These are phyloP conservation scores for Arthrinium phaeospermum DNA, from an alignment of 2,329 filamentous ascomycete genomes.

Conservation along the genomic window DNA sequence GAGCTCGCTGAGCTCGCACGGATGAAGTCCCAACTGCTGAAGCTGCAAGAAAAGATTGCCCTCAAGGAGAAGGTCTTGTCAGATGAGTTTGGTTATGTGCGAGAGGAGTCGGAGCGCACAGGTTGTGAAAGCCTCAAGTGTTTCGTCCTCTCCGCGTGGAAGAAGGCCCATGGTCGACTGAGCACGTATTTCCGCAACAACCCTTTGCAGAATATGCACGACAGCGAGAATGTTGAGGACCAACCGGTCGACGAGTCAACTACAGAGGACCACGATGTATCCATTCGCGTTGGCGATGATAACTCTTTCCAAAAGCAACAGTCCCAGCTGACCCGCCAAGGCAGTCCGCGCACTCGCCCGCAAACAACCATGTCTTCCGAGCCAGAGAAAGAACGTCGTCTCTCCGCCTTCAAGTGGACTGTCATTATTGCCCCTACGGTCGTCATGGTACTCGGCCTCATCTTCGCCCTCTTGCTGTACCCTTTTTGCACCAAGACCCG, in stretches of 20 bases:
- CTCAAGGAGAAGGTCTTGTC: slow-evolving; percentile 48
- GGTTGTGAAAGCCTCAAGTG: slow-evolving; percentile 51
- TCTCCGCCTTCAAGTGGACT: neutral
- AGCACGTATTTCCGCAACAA: neutral
- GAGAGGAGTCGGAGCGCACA: slow-evolving; percentile 32
- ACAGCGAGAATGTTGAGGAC: neutral
- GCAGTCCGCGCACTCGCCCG: neutral
- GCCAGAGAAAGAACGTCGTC: neutral
- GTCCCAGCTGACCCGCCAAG: neutral
- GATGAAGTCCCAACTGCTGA: slow-evolving; percentile 47
- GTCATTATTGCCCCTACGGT: neutral
- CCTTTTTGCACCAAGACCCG: slow-evolving; percentile 13
- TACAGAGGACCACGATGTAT: neutral
- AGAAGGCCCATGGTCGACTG: slow-evolving; percentile 32
- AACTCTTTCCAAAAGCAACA: neutral
- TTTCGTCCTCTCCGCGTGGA: slow-evolving; percentile 45
- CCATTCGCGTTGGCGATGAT: neutral
- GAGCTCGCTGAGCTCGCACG: slow-evolving; percentile 52
- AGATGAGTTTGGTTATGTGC: slow-evolving; percentile 39
- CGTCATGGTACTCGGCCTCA: neutral
- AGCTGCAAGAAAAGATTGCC: slow-evolving; percentile 49
- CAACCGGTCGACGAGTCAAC: neutral
- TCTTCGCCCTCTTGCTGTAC: neutral
- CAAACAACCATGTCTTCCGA: neutral
- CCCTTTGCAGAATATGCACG: neutral